Conservation (phyloP, 2,329 filamentous ascomycete species). For the Botrytis cinerea region DNA sequence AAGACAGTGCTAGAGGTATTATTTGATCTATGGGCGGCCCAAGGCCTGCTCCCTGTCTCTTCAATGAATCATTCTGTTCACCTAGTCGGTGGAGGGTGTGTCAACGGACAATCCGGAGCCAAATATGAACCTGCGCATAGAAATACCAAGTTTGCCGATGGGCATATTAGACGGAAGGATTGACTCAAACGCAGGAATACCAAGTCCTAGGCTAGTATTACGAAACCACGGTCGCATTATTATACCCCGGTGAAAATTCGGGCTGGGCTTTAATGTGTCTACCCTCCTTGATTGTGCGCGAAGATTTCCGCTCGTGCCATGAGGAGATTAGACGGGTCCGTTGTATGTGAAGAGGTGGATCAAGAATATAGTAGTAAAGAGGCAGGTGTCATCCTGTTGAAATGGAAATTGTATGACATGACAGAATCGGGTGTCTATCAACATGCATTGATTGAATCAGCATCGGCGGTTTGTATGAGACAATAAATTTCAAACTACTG, state of each 20-base stretch:
- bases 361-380: slow-evolving; percentile 43
- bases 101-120: background rate
- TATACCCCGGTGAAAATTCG: slow-evolving; percentile 44
- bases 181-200: slow-evolving; percentile 38
- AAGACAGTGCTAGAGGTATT: slow-evolving; percentile 44
- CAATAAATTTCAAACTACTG: slow-evolving; percentile 46
- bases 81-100: slow-evolving; percentile 42
- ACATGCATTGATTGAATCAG: slow-evolving; percentile 50
- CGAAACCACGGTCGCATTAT: slow-evolving; percentile 48
- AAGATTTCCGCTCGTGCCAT: slow-evolving; percentile 43
- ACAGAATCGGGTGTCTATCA: slow-evolving; percentile 44
- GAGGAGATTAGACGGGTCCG: slow-evolving; percentile 46
- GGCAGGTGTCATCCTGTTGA: slow-evolving; percentile 47
- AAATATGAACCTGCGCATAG: slow-evolving; percentile 34
- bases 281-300: slow-evolving; percentile 39
- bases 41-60: slow-evolving; percentile 44
- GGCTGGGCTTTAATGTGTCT: slow-evolving; percentile 50
- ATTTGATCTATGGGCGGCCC: slow-evolving; percentile 42
- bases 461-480: slow-evolving; percentile 49
- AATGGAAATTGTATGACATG: slow-evolving; percentile 48
- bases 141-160: slow-evolving; percentile 42
- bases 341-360: slow-evolving; percentile 49
- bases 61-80: slow-evolving; percentile 17
- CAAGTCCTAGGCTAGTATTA: slow-evolving; percentile 45
- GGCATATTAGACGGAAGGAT: background rate